Percentiles rank a stretch among this genome's conserved stretches.
phyloP scores from a whole-genome alignment of 345 rosid species.

The Gossypium australe region DNA sequence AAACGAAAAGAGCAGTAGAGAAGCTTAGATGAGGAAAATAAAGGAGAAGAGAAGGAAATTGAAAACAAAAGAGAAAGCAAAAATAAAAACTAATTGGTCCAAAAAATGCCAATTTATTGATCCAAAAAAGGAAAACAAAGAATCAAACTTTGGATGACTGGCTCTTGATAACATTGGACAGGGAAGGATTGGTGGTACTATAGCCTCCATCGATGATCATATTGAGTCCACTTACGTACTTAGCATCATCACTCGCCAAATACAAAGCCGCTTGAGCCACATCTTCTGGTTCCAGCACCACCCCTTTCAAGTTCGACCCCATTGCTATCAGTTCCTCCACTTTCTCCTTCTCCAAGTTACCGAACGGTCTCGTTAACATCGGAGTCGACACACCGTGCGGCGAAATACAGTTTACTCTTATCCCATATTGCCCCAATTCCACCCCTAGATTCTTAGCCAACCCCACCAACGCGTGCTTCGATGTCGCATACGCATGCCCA shows the following conservation, averaged over 20 bases:
- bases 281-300: too few species aligned
- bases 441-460: constrained; percentile 17
- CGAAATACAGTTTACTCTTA: constrained; percentile 20
- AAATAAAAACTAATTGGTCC: too few species aligned
- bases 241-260: constrained; percentile 1
- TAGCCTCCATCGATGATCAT: constrained; percentile 17
- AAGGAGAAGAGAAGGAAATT: too few species aligned
- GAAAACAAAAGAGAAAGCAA: too few species aligned
- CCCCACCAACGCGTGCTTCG: constrained; percentile 16
- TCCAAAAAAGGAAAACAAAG: too few species aligned
- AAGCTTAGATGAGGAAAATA: too few species aligned
- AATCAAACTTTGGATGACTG: neutral
- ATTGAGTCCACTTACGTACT: constrained; percentile 21
- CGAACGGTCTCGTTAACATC: neutral
- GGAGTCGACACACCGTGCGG: constrained; percentile 1
- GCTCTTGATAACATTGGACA: neutral
- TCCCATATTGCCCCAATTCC: constrained; percentile 17
- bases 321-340: neutral
- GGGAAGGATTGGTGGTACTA: neutral
- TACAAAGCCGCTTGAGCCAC: too few species aligned
- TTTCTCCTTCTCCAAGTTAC: neutral
- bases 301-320: neutral
- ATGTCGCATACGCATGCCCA: neutral
- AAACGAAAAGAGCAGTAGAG: too few species aligned
- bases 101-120: too few species aligned